These are phyloP conservation scores for Colletotrichum sp. DNA, from an alignment of 2,329 filamentous ascomycete species.

Conservation along the genomic window DNA sequence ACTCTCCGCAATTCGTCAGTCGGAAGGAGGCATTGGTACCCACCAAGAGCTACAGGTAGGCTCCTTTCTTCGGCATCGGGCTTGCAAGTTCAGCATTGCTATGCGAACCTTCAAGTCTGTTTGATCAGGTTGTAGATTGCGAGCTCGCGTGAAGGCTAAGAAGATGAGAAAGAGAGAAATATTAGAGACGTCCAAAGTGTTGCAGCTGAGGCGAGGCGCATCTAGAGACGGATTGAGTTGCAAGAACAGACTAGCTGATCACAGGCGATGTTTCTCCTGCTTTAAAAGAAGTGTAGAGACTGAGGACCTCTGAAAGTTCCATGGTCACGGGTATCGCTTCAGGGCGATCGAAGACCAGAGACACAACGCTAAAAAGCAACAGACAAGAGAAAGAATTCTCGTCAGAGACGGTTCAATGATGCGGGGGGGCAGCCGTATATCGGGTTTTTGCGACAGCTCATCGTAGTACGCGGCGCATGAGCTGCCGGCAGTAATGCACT, in stretches of 20 bases:
- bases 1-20: background rate
- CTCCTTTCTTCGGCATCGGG: background rate
- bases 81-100: fast-evolving
- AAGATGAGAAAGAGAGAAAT: background rate
- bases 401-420: background rate
- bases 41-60: fast-evolving
- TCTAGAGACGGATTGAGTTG: background rate
- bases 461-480: background rate
- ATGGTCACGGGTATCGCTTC: background rate
- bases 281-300: background rate
- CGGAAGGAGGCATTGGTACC: background rate
- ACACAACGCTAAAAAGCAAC: fast-evolving
- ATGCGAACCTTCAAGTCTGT: background rate
- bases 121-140: fast-evolving
- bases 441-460: background rate
- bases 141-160: fast-evolving
- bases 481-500: background rate
- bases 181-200: fast-evolving
- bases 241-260: fast-evolving
- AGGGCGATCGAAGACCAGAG: background rate
- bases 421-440: background rate
- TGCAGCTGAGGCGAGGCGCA: background rate
- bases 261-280: background rate
- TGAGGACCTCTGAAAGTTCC: background rate
- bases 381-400: background rate